These are phyloP conservation scores for Cystobasidium tubakii DNA, from an alignment of 768 basidiomycete genomes.

Conservation along the genomic window DNA sequence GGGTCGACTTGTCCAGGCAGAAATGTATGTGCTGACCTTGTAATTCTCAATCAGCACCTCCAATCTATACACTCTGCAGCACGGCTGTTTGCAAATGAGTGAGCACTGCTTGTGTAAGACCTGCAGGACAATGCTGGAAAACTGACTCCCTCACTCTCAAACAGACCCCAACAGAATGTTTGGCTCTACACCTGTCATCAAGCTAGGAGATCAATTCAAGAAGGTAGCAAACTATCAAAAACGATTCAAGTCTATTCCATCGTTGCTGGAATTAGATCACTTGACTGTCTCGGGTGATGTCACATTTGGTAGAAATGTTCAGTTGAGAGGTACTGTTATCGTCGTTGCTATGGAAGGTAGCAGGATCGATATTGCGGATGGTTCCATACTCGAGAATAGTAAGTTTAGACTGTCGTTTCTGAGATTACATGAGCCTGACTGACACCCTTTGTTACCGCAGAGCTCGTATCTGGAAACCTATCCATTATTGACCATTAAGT, in stretches of 20 bases:
- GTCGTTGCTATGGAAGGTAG: constrained; percentile 76
- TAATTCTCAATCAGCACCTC: constrained; percentile 58
- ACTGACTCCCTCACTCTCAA: too few species aligned
- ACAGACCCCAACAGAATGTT: constrained; percentile 64
- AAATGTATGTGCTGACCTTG: constrained; percentile 36
- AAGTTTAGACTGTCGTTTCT: background rate
- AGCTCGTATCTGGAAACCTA: constrained; percentile 75
- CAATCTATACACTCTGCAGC: constrained; percentile 81
- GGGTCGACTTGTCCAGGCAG: background rate
- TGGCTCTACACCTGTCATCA: constrained; percentile 80
- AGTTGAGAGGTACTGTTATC: constrained; percentile 79
- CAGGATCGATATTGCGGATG: constrained; percentile 76
- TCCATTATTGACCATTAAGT: constrained; percentile 62
- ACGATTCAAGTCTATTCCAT: constrained; percentile 92
- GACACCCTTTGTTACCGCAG: constrained; percentile 46
- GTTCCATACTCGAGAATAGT: constrained; percentile 67
- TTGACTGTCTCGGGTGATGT: constrained; percentile 66
- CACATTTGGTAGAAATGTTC: constrained; percentile 40
- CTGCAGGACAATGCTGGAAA: too few species aligned
- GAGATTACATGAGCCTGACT: too few species aligned
- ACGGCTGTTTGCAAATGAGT: constrained; percentile 78
- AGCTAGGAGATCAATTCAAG: constrained; percentile 77
- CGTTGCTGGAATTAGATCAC: constrained; percentile 84
- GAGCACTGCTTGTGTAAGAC: background rate
- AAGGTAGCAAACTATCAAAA: constrained; percentile 89